Evolutionary conservation across 2,329 filamentous ascomycete species (phyloP), one percentile per base, ranked within the genome.

Genomic region (Penicillium frequentans): DNA sequence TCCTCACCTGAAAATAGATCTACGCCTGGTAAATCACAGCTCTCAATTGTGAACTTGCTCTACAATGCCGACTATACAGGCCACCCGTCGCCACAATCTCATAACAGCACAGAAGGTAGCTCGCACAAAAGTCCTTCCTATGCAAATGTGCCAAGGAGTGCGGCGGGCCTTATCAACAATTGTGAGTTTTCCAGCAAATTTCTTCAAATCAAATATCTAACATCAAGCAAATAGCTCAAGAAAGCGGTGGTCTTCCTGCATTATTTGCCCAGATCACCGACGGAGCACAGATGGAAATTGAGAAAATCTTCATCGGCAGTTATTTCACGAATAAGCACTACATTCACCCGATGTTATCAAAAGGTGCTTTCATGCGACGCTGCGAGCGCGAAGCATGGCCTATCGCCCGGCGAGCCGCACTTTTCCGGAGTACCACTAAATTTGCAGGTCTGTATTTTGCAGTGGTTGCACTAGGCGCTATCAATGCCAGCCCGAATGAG

Each of bases 251-350:
- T 3, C 8, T 48, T 16, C 11, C 31, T 11, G 31, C 19, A 6
- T 14, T 37, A 19, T 29, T 37, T 13, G 8, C 31, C 13, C 29
- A 39, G 23, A 37, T 39, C 8, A n/a, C 47, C 2, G 29, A 23
- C 14, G 33, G n/a, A 10, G 57, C 58, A 4, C 56, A 64, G 26
- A 23, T 64, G 3, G 65, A 68, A 44, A 66, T 68, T n/a, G 67
- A 68, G 50, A 69, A 65, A 47, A 66, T 66, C 14, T 69, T 67
- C 51, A 63, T 69, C 33, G 58, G 57, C 45, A 63, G 62, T 44
- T 69, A 64, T 54, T 69, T 68, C 44, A 57, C 61, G 11, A 68
- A 69, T 50, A 65, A 67, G 39, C 66, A 69, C 31, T 67, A 65
- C 39, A 66, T 69, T 35, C 65, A 69, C 39, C 65, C 64, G 16